Conservation (phyloP, 148 eudicot species). For the Simmondsia chinensis region DNA sequence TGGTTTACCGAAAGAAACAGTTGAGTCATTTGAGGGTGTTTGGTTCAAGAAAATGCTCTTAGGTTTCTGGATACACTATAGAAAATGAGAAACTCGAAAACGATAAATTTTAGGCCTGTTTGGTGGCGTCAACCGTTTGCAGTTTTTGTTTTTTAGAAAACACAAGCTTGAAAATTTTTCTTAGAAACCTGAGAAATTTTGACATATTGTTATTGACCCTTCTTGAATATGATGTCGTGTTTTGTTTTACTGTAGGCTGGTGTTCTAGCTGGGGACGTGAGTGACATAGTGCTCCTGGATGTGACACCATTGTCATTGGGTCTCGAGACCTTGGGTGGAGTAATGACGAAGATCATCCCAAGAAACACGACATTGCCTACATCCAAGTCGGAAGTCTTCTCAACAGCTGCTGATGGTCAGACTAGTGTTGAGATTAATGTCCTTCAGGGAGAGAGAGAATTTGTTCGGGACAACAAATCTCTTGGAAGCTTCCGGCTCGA, state of each 20-base stretch:
- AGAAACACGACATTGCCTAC: slow-evolving; percentile 90
- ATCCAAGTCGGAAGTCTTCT: slow-evolving; percentile 93
- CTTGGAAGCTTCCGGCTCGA: slow-evolving; percentile 92
- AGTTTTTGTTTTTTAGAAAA: no score
- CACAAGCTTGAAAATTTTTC: no score
- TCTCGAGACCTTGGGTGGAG: slow-evolving; percentile 95
- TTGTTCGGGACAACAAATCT: slow-evolving; percentile 90
- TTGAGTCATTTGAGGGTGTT: no score
- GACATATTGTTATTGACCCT: background rate
- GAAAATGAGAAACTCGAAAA: no score
- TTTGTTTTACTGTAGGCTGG: slow-evolving; percentile 44
- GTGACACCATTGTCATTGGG: slow-evolving; percentile 84
- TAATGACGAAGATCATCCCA: slow-evolving; percentile 95
- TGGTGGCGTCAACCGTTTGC: no score
- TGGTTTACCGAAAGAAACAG: no score
- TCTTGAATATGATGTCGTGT: background rate
- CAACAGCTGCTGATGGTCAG: slow-evolving; percentile 98
- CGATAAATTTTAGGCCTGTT: no score
- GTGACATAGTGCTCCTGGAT: slow-evolving; percentile 80
- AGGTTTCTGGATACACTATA: no score
- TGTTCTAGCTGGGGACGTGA: slow-evolving; percentile 90
- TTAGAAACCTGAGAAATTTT: no score
- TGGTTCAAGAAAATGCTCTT: no score
- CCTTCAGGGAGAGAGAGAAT: slow-evolving; percentile 93
- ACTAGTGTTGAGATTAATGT: slow-evolving; percentile 94